Conservation (phyloP, 768 basidiomycete species). For the Tricholoma saponaceum region DNA sequence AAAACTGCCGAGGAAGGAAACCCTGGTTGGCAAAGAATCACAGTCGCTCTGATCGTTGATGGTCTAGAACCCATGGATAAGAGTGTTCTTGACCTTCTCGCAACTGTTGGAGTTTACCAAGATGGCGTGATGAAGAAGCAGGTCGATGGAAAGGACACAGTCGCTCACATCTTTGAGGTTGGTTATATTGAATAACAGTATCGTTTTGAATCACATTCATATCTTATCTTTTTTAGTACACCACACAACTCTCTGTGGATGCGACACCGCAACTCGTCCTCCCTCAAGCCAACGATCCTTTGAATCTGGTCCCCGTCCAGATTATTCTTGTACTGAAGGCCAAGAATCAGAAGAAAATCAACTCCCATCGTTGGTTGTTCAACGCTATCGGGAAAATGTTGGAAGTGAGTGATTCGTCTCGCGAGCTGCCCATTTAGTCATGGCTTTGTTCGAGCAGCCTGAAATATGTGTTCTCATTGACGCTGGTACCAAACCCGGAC, state of each 20-base stretch:
- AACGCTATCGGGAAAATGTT: constrained; percentile 86
- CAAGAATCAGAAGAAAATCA: constrained; percentile 95
- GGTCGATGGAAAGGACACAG: constrained; percentile 82
- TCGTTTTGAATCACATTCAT: neutral
- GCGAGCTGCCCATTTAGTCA: neutral
- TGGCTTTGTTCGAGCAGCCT: constrained; percentile 43
- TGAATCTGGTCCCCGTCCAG: constrained; percentile 90
- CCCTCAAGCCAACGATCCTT: constrained; percentile 84
- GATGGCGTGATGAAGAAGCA: constrained; percentile 95
- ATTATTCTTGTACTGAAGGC: constrained; percentile 90
- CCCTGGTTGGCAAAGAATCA: constrained; percentile 89
- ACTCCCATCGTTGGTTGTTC: constrained; percentile 94
- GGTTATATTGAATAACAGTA: constrained; percentile 4
- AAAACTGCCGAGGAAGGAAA: constrained; percentile 77
- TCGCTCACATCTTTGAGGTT: constrained; percentile 95
- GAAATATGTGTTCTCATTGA: constrained; percentile 92
- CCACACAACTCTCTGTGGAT: constrained; percentile 93
- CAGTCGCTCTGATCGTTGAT: constrained; percentile 87
- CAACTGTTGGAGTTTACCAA: constrained; percentile 90
- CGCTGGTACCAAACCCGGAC: constrained; percentile 95
- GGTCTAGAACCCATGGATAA: constrained; percentile 96
- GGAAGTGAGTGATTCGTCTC: constrained; percentile 41
- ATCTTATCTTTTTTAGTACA: constrained; percentile 66
- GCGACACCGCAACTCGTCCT: constrained; percentile 86
- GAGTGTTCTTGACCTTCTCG: constrained; percentile 82